Base-by-base conservation (phyloP, 768 basidiomycete genomes). In the Tulasnella sp. region DNA sequence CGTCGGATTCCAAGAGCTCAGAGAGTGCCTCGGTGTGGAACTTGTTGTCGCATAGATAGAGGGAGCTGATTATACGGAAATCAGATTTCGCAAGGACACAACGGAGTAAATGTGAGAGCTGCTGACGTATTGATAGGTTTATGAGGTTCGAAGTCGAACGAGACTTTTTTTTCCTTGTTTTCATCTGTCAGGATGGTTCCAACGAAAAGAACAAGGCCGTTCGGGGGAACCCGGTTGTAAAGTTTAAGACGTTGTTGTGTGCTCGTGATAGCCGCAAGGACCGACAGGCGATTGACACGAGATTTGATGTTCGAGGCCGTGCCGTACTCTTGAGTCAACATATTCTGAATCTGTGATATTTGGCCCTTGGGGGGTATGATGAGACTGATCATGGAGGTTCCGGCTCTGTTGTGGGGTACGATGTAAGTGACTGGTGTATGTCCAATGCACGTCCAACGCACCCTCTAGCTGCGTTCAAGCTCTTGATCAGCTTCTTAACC, bases 251-350 rank as follows among this genome's bases (percentile, higher is more conserved):
- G 83, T 65, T 98, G 93, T 71, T 98, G 96, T 17, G 96, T 98
- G 68, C 88, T 92, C 30, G 96, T 97, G 69, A 99, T 99, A 57
- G 96, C 96, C 46, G 96, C 91, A 42, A 98, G 80, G 24, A 99
- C 96, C 43, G 96, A 99, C 19, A 96, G 83, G 66, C 96, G 84
- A 76, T 94, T 97, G 70, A 93, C 92, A 60, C 96, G 90, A 63
- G 92, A 96, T 72, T 99, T 99, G 78, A 99, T 98, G 76, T 99
- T 98, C 62, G 93, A 96, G n/a, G 96, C 96, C 5, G 93, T 97
- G 55, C 92, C 92, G 67, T 92, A 94, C 72, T 96, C 96, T 70
- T 94, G 92, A 55, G 94, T 97, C 70, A 99, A 81, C 94, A 99
- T 96, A 60, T 84, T 85, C 49, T 85, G 85, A 64, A 87, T 85